Percentiles rank a stretch among this genome's conserved stretches.
Evolutionary conservation across 441 rosid genomes (phyloP).

Genomic region (Aquilaria agallochum): DNA sequence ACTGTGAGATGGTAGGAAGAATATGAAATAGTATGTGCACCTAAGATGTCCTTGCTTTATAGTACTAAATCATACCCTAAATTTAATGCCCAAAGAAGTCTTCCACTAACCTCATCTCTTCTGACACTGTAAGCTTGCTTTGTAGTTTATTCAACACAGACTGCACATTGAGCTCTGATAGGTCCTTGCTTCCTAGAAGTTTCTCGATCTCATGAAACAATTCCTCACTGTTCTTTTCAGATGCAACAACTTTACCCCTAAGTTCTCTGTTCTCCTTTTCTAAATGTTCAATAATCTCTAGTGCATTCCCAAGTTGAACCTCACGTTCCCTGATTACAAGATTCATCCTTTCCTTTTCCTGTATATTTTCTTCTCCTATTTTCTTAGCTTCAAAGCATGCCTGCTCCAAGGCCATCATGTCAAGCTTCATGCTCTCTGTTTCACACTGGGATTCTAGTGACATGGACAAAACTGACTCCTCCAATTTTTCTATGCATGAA

Average conservation of each 20-base stretch:
- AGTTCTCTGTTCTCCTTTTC: conserved; percentile 49
- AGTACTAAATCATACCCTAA: conserved; percentile 1
- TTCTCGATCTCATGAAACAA: conserved; percentile 35
- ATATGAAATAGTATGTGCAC: not conserved
- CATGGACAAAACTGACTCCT: conserved; percentile 55
- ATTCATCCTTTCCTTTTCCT: conserved; percentile 35
- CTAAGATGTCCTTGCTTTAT: not conserved
- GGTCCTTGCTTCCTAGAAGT: conserved; percentile 31
- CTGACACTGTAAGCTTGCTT: conserved; percentile 17
- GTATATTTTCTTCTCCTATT: conserved; percentile 38
- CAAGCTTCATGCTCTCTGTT: conserved; percentile 81
- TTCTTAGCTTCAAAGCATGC: conserved; percentile 39
- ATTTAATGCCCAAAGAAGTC: conserved; percentile 6
- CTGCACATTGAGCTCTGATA: conserved; percentile 16
- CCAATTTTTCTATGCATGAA: conserved; percentile 54
- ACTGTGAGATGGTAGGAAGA: conserved; percentile 8
- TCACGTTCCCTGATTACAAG: conserved; percentile 37
- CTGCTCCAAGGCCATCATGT: conserved; percentile 56
- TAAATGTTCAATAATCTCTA: conserved; percentile 24
- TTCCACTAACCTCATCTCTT: conserved; percentile 36
- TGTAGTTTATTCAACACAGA: conserved; percentile 27
- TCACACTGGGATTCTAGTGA: conserved; percentile 74
- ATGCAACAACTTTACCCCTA: conserved; percentile 32
- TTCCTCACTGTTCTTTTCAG: conserved; percentile 32
- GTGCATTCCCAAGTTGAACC: conserved; percentile 31